Base-by-base conservation (phyloP, 768 basidiomycete species). In the Mrakia gelida region DNA sequence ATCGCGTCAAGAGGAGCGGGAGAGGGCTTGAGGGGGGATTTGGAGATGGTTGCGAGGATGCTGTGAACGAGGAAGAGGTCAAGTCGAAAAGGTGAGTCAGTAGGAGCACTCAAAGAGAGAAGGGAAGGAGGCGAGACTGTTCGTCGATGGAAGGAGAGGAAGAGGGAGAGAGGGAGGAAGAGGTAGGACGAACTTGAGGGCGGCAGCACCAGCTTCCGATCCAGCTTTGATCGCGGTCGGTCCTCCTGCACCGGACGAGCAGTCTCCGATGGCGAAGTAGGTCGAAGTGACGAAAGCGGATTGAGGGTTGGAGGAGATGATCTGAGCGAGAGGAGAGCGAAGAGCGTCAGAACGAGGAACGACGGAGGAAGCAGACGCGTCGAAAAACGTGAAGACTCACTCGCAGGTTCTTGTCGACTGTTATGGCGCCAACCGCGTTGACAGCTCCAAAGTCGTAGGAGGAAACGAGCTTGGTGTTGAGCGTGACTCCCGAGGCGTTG, bases 241-340 rank as follows among this genome's bases (percentile, higher is more conserved):
- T 21, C 62, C 63, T 34, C 77, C 77, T 4, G 41, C 62, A 1
- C 62, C 34, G 10, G 49, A 13, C 32, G 72, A 59, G 65, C 71
- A 71, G 65, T 78, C 77, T 21, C 77, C 77, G 61, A 67, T 38
- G 30, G 77, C 77, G 28, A 78, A 78, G 61, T 73, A 78, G 5
- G 28, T 34, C 10, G 62, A 34, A 32, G 10, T 43, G 18, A 43
- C 32, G 32, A 73, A 45, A 52, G 71, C 61, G 8, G 71, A 68
- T 6, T 32, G 43, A 63, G 32, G 54, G 34, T 59, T 38, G 54
- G 26, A 45, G 41, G 43, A 59, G 15, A 52, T 30, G 34, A 76
- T 16, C 45, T 45, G 45, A 45, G 7, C 11, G 45, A 16, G 45
- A 45, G 11, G 11, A 16, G 15, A 45, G 45, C 7, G 45, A 6